A percentile compares a stretch with the other conserved stretches of the same genome.
phyloP scores from a whole-genome alignment of 495 filamentous ascomycete species.

The Penicillium fimorum region DNA sequence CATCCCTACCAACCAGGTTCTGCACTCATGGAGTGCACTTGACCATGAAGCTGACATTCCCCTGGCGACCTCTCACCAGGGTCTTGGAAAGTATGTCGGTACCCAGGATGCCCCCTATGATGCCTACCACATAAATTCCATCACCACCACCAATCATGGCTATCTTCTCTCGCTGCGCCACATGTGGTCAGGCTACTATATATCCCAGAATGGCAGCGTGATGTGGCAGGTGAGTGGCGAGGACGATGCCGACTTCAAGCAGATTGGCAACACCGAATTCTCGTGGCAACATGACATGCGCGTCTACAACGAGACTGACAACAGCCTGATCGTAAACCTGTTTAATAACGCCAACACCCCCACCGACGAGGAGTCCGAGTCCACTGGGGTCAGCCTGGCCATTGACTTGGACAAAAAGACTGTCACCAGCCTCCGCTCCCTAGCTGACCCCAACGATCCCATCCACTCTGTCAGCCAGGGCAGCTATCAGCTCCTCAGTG shows the following conservation, averaged over 20 bases:
- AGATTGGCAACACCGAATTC: conserved; percentile 39
- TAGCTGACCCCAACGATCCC: conserved; percentile 33
- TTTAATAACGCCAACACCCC: conserved; percentile 42
- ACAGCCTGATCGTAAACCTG: conserved; percentile 26
- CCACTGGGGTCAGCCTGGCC: conserved; percentile 38
- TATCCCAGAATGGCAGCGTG: conserved; percentile 38
- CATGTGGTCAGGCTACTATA: conserved; percentile 37
- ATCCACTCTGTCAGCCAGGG: conserved; percentile 49
- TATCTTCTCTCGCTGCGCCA: conserved; percentile 40
- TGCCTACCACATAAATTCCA: conserved; percentile 44
- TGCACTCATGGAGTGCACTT: conserved; percentile 36
- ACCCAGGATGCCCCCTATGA: conserved; percentile 32
- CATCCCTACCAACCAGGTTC: conserved; percentile 30
- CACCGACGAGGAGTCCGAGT: conserved; percentile 26
- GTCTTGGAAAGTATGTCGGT: conserved; percentile 18
- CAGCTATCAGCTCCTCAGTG: conserved; percentile 42
- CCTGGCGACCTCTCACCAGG: conserved; percentile 28
- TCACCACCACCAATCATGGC: conserved; percentile 35
- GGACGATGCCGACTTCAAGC: conserved; percentile 43
- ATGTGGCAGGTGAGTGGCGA: conserved; percentile 41
- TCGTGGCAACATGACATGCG: conserved; percentile 47
- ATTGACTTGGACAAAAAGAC: conserved; percentile 42
- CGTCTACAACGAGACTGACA: conserved; percentile 35
- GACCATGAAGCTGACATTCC: conserved; percentile 27
- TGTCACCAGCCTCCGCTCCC: conserved; percentile 34